phyloP scores from a whole-genome alignment of 1,284 basidiomycete species.

The Tetrapyrgos nigripes region DNA sequence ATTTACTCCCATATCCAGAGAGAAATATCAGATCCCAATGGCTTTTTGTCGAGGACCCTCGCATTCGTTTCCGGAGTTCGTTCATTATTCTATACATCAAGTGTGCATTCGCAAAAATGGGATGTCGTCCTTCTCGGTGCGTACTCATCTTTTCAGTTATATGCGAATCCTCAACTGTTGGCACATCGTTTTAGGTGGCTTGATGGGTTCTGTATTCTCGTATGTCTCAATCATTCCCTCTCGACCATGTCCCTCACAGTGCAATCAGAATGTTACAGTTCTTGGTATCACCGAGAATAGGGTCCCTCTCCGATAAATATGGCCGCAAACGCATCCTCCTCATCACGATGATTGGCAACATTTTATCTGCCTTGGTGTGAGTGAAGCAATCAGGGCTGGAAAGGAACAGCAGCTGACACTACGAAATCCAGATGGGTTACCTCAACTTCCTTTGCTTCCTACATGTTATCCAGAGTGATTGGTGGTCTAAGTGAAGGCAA shows the following conservation, averaged over 20 bases:
- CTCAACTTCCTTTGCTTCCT: constrained; percentile 86
- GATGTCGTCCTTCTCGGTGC: constrained; percentile 82
- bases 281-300: constrained; percentile 85
- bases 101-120: constrained; percentile 73
- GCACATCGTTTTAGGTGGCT: constrained; percentile 61
- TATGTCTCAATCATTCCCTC: constrained; percentile 44
- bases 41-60: constrained; percentile 76
- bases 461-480: constrained; percentile 87
- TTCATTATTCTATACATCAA: constrained; percentile 63
- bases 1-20: constrained; percentile 51
- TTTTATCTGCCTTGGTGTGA: constrained; percentile 82
- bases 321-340: constrained; percentile 85
- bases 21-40: constrained; percentile 70
- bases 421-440: constrained; percentile 74
- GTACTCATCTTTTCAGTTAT: constrained; percentile 17
- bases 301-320: constrained; percentile 83
- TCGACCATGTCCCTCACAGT: background rate
- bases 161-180: background rate
- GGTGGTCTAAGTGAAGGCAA: constrained; percentile 92
- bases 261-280: constrained; percentile 80
- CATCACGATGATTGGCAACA: constrained; percentile 90
- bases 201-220: constrained; percentile 93
- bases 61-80: constrained; percentile 67
- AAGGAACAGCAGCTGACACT: constrained; percentile 2
- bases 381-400: constrained; percentile 35